Evolutionary conservation across 768 basidiomycete genomes (phyloP).

Genomic region (Kwoniella heveanensis): DNA sequence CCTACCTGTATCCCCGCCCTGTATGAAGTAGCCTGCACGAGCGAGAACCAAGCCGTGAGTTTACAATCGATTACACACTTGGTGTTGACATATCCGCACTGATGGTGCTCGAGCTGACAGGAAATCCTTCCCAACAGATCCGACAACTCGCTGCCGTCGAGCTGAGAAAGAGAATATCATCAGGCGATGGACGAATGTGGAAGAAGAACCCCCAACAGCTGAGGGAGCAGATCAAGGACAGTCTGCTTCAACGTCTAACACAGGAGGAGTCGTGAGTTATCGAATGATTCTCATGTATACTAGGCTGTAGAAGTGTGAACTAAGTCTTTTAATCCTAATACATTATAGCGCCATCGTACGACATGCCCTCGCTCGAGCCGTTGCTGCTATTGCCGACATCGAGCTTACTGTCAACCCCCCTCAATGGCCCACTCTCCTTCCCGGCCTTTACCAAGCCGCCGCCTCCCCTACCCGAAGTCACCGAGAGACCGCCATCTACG

Average conservation of each 20-base stretch:
- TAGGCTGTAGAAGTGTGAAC: too few species aligned
- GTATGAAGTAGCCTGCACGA: slow-evolving; percentile 78
- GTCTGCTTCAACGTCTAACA: slow-evolving; percentile 76
- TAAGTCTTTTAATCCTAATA: not conserved
- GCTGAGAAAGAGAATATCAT: slow-evolving; percentile 83
- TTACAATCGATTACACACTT: too few species aligned
- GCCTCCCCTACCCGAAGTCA: slow-evolving; percentile 69
- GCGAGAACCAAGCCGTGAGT: slow-evolving; percentile 80
- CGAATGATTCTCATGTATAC: not conserved
- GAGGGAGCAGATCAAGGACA: slow-evolving; percentile 80
- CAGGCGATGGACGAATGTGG: slow-evolving; percentile 83
- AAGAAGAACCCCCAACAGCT: slow-evolving; percentile 66
- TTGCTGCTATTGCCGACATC: slow-evolving; percentile 86
- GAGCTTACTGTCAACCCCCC: slow-evolving; percentile 64
- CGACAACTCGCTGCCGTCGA: slow-evolving; percentile 97
- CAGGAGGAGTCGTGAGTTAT: slow-evolving; percentile 71
- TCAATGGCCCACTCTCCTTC: slow-evolving; percentile 80
- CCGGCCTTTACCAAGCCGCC: slow-evolving; percentile 79
- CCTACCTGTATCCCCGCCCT: slow-evolving; percentile 88
- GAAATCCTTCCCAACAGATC: too few species aligned
- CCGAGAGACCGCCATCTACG: slow-evolving; percentile 88
- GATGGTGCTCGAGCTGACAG: too few species aligned
- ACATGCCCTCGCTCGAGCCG: slow-evolving; percentile 86
- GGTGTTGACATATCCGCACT: too few species aligned
- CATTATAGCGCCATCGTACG: slow-evolving; percentile 76